Evolutionary conservation across 1,284 basidiomycete species (phyloP).

Genomic region (Porphyrellus sp.): DNA sequence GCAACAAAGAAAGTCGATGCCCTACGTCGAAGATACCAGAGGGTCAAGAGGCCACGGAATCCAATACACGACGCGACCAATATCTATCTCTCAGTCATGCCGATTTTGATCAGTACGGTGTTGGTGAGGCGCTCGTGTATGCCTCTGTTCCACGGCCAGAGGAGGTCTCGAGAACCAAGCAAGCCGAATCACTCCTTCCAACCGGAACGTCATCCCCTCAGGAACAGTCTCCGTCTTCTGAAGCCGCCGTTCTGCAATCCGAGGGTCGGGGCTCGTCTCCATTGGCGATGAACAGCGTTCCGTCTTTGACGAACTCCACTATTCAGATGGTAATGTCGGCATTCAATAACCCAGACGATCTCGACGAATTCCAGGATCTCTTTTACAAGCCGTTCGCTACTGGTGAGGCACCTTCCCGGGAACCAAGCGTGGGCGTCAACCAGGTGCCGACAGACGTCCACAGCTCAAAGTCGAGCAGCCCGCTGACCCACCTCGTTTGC

Average conservation of each 20-base stretch:
- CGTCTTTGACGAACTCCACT: constrained; percentile 40
- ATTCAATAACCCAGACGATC: constrained; percentile 56
- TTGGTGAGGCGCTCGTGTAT: constrained; percentile 49
- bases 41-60: neutral
- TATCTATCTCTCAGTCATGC: constrained; percentile 35
- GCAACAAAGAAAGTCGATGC: neutral
- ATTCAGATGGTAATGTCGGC: constrained; percentile 39
- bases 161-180: neutral
- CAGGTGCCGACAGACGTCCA: constrained; percentile 20
- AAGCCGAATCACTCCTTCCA: neutral
- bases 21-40: neutral
- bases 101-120: constrained; percentile 39
- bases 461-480: constrained; percentile 40
- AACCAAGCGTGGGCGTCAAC: neutral
- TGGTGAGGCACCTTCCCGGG: neutral
- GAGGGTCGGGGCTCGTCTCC: constrained; percentile 11
- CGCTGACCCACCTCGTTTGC: constrained; percentile 58
- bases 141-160: constrained; percentile 24
- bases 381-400: constrained; percentile 53
- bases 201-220: neutral
- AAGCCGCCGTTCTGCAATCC: neutral
- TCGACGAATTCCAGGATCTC: constrained; percentile 66
- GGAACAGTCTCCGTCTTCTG: constrained; percentile 1
- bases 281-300: constrained; percentile 35
- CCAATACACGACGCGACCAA: neutral